A percentile compares a stretch with the other conserved stretches of the same genome.
phyloP scores from a whole-genome alignment of 331 rosid genomes.

The Saraca asoca region DNA sequence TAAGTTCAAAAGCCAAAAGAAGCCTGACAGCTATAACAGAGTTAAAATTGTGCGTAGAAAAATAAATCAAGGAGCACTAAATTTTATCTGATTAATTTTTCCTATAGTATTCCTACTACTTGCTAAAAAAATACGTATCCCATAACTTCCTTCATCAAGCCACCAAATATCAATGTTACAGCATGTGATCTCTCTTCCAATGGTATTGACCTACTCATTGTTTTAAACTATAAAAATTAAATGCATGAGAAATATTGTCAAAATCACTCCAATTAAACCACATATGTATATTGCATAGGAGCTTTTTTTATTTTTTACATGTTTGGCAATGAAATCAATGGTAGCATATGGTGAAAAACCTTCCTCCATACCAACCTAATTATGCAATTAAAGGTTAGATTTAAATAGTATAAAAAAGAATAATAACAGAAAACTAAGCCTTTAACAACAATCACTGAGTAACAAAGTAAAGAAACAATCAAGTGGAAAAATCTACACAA shows the following conservation, averaged over 20 bases:
- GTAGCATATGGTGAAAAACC: slow-evolving; percentile 99
- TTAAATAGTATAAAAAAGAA: slow-evolving; percentile 34
- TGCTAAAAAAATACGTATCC: slow-evolving; percentile 58
- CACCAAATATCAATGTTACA: slow-evolving; percentile 94
- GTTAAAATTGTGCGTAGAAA: slow-evolving; percentile 38
- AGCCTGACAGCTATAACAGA: slow-evolving; percentile 56
- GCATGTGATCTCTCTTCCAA: slow-evolving; percentile 96
- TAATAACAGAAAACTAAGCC: slow-evolving; percentile 17
- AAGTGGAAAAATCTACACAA: slow-evolving; percentile 1
- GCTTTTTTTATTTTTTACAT: slow-evolving; percentile 48
- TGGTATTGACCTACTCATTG: slow-evolving; percentile 77
- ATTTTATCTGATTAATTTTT: background rate
- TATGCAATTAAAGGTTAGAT: slow-evolving; percentile 31
- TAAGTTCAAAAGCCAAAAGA: slow-evolving; percentile 88
- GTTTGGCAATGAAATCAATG: slow-evolving; percentile 97
- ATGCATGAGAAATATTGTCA: slow-evolving; percentile 15
- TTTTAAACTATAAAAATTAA: slow-evolving; percentile 31
- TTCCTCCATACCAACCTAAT: slow-evolving; percentile 97
- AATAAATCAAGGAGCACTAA: slow-evolving; percentile 9
- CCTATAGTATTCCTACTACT: background rate
- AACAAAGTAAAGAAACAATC: slow-evolving; percentile 25
- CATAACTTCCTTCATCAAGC: slow-evolving; percentile 86
- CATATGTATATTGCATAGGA: background rate
- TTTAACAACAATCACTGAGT: slow-evolving; percentile 2
- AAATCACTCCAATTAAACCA: slow-evolving; percentile 24